Percentiles rank a stretch among this genome's conserved stretches.
Conservation (phyloP, 768 basidiomycete genomes). For the Boletus coccyginus region DNA sequence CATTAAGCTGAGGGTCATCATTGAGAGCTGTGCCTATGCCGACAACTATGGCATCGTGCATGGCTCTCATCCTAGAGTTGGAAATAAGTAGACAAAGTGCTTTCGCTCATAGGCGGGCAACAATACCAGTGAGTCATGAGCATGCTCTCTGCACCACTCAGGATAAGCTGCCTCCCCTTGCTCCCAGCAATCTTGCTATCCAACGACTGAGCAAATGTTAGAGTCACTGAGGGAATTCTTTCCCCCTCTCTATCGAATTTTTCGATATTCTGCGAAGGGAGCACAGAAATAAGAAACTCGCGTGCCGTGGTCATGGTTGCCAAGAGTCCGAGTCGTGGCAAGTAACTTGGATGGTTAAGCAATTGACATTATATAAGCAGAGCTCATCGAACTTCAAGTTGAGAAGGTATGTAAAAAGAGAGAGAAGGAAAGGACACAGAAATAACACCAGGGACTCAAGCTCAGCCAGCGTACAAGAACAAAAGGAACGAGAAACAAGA, state of each 20-base stretch:
- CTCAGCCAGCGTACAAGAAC: not conserved
- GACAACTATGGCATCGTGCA: slow-evolving; percentile 91
- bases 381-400: too few relatives aligned
- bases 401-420: not conserved
- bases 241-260: slow-evolving; percentile 13
- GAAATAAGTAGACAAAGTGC: not conserved
- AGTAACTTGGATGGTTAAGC: too few relatives aligned
- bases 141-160: slow-evolving; percentile 88
- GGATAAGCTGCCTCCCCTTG: slow-evolving; percentile 66
- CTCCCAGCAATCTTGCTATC: slow-evolving; percentile 87
- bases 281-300: slow-evolving; percentile 30
- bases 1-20: slow-evolving; percentile 93
- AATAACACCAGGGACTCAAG: not conserved
- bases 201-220: slow-evolving; percentile 83
- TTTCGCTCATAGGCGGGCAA: not conserved
- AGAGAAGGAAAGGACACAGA: not conserved
- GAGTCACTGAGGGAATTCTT: slow-evolving; percentile 60
- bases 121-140: slow-evolving; percentile 88
- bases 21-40: slow-evolving; percentile 88
- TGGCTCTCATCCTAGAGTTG: slow-evolving; percentile 71
- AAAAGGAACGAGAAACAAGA: not conserved
- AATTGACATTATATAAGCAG: not conserved
- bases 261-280: slow-evolving; percentile 14
- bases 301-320: slow-evolving; percentile 7
- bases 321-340: not conserved